Percentiles rank a stretch among this genome's conserved stretches.
phyloP scores from a whole-genome alignment of 768 basidiomycete genomes.

The Tremella yokohamensis region DNA sequence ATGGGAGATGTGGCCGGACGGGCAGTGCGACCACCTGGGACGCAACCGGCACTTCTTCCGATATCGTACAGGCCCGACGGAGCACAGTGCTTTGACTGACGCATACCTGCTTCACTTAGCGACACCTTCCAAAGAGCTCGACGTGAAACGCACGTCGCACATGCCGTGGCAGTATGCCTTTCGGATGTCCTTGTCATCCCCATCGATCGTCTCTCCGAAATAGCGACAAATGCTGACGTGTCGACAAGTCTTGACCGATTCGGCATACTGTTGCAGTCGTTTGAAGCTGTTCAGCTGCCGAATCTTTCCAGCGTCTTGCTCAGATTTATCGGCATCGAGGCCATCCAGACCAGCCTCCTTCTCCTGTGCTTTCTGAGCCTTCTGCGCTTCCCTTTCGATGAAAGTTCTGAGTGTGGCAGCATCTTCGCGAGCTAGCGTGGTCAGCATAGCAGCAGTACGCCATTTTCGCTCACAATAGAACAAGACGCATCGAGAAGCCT shows the following conservation, averaged over 20 bases:
- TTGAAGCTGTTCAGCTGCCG: conserved; percentile 45
- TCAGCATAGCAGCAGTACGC: conserved; percentile 6
- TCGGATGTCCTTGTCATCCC: conserved; percentile 27
- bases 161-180: conserved; percentile 47
- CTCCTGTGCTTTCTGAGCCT: conserved; percentile 12
- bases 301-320: conserved; percentile 19
- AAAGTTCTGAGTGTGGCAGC: conserved; percentile 33
- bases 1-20: too few relatives aligned
- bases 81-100: conserved; percentile 23
- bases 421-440: conserved; percentile 47
- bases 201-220: conserved; percentile 51
- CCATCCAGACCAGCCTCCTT: conserved; percentile 4
- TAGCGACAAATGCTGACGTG: conserved; percentile 51
- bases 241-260: conserved; percentile 40
- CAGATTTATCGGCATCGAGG: conserved; percentile 21
- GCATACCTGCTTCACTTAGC: conserved; percentile 24
- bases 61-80: conserved; percentile 10
- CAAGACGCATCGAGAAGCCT: conserved; percentile 49
- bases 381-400: conserved; percentile 31
- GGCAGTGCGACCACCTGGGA: conserved; percentile 19
- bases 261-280: conserved; percentile 45
- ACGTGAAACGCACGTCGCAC: conserved; percentile 51
- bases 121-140: neutral
- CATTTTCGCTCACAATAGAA: conserved; percentile 45
- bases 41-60: conserved; percentile 17